Evolutionary conservation across 352 stramenopile species (phyloP), one percentile per base, ranked within the genome.

Genomic region (Pythium myriotylum): DNA sequence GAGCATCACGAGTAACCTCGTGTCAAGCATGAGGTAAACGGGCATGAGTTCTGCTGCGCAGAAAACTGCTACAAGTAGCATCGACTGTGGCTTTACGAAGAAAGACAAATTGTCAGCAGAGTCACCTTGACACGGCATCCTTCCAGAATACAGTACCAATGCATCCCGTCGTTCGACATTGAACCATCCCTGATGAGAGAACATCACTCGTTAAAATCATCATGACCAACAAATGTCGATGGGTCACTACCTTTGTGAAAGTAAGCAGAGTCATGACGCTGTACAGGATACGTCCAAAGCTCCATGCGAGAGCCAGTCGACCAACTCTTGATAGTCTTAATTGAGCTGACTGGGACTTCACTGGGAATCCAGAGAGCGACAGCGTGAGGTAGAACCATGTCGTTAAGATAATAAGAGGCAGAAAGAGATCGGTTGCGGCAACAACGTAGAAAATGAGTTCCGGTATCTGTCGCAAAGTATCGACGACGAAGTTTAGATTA

Each of bases 351-450:
- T 62, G 62, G 10, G 79, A 91, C 52, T 95, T 94, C 62, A 89
- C 89, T 13, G 89, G 89, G 60, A 97, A 97, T 3, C 88, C 89
- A 13, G 89, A 94, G 41, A 97, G 78, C 47, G 82, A 91, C 37
- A 96, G 63, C 17, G 89, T 92, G 50, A 97, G 73, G 67, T 96
- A 97, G 23, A 96, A 62, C 82, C 89, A 97, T 52, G 91, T 92
- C 19, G 76, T 79, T n/a, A 95, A 76, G 58, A 96, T 93, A 39
- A 97, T 92, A 26, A 97, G 74, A 43, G 90, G 90, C 39, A 97
- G 65, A 56, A 92, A 84, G 47, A 97, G 77, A 55, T 96, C 91
- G 22, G 90, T 86, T 39, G 84, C 88, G 2, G 88, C 84, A 20
- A 94, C 86, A 33, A 91, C 77, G 43, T 89, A 88, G 65, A 94